Evolutionary conservation across 352 stramenopile species (phyloP), one percentile per base, ranked within the genome.

Genomic region (Phytophthora chlamydospora): DNA sequence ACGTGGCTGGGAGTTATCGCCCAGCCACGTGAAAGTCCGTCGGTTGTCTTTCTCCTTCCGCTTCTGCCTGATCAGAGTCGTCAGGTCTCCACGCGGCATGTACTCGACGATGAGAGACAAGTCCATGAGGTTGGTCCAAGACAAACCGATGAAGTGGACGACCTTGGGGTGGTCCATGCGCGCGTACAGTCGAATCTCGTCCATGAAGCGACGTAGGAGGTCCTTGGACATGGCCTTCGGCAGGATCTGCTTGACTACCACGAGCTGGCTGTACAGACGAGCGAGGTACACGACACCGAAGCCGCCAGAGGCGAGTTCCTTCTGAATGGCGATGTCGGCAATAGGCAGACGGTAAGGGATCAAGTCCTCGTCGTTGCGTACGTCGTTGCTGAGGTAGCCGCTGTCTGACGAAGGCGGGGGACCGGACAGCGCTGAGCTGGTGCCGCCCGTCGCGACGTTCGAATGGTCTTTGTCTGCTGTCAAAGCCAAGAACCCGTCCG

Each of bases 281-380:
- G 79, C 79, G 11, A 83, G 51, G 46, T 80, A 75, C 9, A 91
- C 78, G 51, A 83, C 41, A 0, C 82, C 82, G 43, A 83, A 91
- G 27, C 79, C 82, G 4, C 82, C 82, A 13, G 44, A 68, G 0
- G 79, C 78, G 14, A 90, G 50, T 53, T 75, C 58, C 10, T 69
- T 39, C 14, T 68, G 39, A 34, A 83, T 67, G 17, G 61, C 21
- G 39, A 91, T 70, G 36, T 88, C 78, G 11, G 70, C 64, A 13
- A 76, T 66, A 2, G 76, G 65, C 14, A 91, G 35, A 1, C 83
- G 76, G 43, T 75, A 88, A 10, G 72, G 65, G 21, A 86, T 73
- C 32, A 91, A 58, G 17, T 76, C 51, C 31, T 85, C 76, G 42
- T 91, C 83, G 34, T 83, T 87, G 3, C 83, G 68, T 5, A 91